Evolutionary conservation across 805 yeast genomes (phyloP), one percentile per base, ranked within the genome.

Genomic region (Naumovozyma baii): DNA sequence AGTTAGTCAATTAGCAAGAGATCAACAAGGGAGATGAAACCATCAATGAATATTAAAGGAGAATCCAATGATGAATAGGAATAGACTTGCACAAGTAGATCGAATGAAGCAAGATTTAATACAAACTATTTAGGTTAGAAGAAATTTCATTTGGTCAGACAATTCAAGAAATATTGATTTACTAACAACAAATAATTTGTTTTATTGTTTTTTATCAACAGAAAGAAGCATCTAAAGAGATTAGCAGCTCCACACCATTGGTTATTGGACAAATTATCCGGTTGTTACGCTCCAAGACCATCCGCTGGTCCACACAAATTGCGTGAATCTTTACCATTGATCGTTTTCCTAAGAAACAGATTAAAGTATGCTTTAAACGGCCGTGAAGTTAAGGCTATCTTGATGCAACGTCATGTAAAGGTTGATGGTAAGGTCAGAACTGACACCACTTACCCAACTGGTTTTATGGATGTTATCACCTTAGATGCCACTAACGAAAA

Each of bases 161-260:
- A n/a, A 22, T 7, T 7, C 26, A 10, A 22, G 10, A 10, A 22
- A 22, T 22, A 22, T 7, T 10, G 7, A 7, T 22, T 22, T 22
- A 22, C 26, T 22, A 22, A 22, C 26, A 22, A 22, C 10, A 7
- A 22, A 7, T 22, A 10, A 22, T 7, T 22, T 22, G 10, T 22
- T 22, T 22, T 22, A 22, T 22, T 22, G 7, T 10, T 22, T 7
- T 7, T 22, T 22, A 7, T 22, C 26, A 29, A 29, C 13, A 29
- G 31, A 83, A 86, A 87, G 88, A 88, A 90, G 81, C 96, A 90
- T 73, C 82, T 88, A 72, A 88, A 90, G 82, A 87, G 97, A 83
- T 83, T 90, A 74, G 96, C 97, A 72, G 98, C 98, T 72, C 99
- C 99, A 80, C 83, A 88, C 78, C 98, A 92, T 83, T 92, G 98